Evolutionary conservation across 306 rosid genomes (phyloP), one percentile per base, ranked within the genome.

Genomic region (Comarum palustre): DNA sequence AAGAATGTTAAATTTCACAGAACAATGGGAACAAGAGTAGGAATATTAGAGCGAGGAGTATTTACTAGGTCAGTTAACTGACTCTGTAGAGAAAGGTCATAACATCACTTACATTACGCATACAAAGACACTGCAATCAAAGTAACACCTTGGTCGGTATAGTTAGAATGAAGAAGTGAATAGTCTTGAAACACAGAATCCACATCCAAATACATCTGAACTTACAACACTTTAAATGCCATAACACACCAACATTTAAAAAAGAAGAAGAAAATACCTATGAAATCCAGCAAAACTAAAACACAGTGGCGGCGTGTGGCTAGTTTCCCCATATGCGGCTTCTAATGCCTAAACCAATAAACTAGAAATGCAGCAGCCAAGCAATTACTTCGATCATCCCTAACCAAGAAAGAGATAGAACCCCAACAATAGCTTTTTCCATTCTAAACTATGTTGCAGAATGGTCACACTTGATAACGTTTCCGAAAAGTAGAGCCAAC

Each of bases 341-440:
- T 25, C 74, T 16, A 71, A 55, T 72, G 14, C 4, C 66, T 57
- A 57, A 16, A 17, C n/a, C 19, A 0, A 27, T 25, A 17, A 55
- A 39, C 42, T 11, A 72, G 20, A 57, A 71, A 39, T 47, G 32
- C 39, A 41, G 41, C 66, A 72, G 52, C 66, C 55, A 5, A 72
- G 6, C 14, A 52, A 20, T 1, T 8, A 52, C 29, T 70, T 22
- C 4, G 6, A 55, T 38, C 11, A 71, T 5, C 27, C 54, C 51
- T 55, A 39, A 25, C 51, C 25, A 42, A 6, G 13, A 41, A 16
- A 57, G 4, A 27, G 14, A 57, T 2, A 8, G 39, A 13, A 39
- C 66, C 41, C 27, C 57, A 2, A 20, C 66, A 71, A 14, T 17
- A 3, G 11, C 12, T 0, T 15, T 63, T 4, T 22, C 42, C 42